Percentiles rank a stretch among this genome's conserved stretches.
These are phyloP conservation scores for Diaporthe batatas DNA, from an alignment of 2,329 filamentous ascomycete species.

Conservation along the genomic window DNA sequence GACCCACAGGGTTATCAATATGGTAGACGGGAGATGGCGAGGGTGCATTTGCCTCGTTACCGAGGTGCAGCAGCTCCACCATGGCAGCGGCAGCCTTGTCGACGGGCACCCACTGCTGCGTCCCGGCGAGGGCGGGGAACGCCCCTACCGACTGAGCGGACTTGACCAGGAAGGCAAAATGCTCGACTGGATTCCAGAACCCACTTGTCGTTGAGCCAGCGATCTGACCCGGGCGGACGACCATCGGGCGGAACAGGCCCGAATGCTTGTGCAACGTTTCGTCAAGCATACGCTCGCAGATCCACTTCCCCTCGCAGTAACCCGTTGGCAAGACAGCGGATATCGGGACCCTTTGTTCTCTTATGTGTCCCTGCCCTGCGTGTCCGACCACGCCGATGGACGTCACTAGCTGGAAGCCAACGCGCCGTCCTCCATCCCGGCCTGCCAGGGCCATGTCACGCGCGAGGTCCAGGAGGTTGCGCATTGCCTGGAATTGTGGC, in stretches of 20 bases:
- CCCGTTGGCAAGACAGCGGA: constrained; percentile 58
- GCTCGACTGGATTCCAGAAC: constrained; percentile 67
- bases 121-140: constrained; percentile 56
- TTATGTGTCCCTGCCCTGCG: constrained; percentile 50
- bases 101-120: constrained; percentile 61
- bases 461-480: constrained; percentile 61
- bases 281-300: constrained; percentile 64
- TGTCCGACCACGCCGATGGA: constrained; percentile 53
- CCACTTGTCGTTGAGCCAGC: constrained; percentile 62
- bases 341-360: constrained; percentile 57
- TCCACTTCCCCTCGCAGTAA: constrained; percentile 66
- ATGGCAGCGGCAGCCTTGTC: constrained; percentile 50
- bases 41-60: no score
- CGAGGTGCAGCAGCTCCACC: constrained; percentile 43
- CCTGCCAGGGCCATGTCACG: constrained; percentile 45
- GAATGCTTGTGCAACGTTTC: constrained; percentile 59
- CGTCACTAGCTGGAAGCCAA: constrained; percentile 58
- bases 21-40: constrained; percentile 34
- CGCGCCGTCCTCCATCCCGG: constrained; percentile 53
- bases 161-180: constrained; percentile 64
- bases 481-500: constrained; percentile 59
- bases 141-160: constrained; percentile 59
- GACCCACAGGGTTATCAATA: constrained; percentile 26
- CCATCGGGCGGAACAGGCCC: constrained; percentile 56
- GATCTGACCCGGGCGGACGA: constrained; percentile 65